Evolutionary conservation across 495 filamentous ascomycete genomes (phyloP), one percentile per base, ranked within the genome.

Genomic region (Lasiosphaeria miniovina): DNA sequence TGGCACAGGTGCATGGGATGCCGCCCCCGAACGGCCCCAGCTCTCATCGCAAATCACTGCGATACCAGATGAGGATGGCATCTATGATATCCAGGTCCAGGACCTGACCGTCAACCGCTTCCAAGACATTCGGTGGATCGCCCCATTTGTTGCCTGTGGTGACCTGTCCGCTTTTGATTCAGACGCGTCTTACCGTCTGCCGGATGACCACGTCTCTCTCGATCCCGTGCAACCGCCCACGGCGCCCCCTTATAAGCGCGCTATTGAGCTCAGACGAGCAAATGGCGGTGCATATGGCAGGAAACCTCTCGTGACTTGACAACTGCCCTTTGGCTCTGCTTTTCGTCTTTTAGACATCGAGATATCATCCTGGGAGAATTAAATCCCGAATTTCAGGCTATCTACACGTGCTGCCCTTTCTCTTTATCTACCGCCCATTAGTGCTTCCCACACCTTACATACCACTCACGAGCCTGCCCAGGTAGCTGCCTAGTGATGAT

Each of bases 201-300:
- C 94, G 2, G 80, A 81, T 10, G 79, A 80, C 54, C 82, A 91
- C 65, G 82, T 90, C 45, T 90, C 85, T 55, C 83, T 97, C 36
- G 93, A 96, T 70, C 94, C 94, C 0, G 83, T 98, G n/a, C 94
- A 97, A 62, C 93, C 93, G 6, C 94, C 94, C 6, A 98, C 92
- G 9, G 95, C 95, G 7, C 94, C 94, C 2, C 95, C 94, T 0
- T 98, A 98, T 61, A 92, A 92, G 70, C 82, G 85, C 14, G 94
- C 95, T 4, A 77, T 98, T 59, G 94, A 98, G 70, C 74, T 95
- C 75, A 82, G 91, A 65, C 86, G 87, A 71, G 79, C 84, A 57
- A 80, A 83, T 54, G 90, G 91, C 12, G 90, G 90, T 15, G 86
- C 88, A 1, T 92, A 94, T 69, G 90, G 91, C 0, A 95, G 64